Evolutionary conservation across 23 red algal genomes (phyloP), one percentile per base, ranked within the genome.

Genomic region (Agarophyton chilense): DNA sequence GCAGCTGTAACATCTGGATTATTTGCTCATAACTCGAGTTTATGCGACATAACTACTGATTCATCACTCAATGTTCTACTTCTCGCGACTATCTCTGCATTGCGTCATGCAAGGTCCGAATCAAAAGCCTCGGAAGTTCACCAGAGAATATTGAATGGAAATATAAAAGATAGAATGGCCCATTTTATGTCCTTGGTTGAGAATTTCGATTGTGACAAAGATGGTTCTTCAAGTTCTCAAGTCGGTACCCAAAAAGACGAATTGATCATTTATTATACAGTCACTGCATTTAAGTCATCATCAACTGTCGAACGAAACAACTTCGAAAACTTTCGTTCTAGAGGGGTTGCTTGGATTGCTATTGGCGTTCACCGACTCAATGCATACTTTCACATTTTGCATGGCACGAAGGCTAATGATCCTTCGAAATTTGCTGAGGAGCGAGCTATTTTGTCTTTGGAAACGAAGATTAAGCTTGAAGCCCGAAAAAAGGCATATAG

Each of bases 271-370:
- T 14, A 26, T 35, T 35, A 25, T 58, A 25, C 29, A 28, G 55
- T 58, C 22, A 2, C 24, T 2, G 55, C 55, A 11, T 36, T 33
- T 31, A 65, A 65, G 35, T 6, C 16, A 11, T 28, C 19, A 17
- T 58, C 55, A 25, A 25, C 55, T 29, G 7, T 25, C 2, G 60
- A 65, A 65, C 17, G 17, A 14, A 38, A 29, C 33, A 29, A 65
- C 6, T 18, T 12, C 0, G 60, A 65, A 65, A 14, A 65, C 29
- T 18, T 36, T 35, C 60, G 60, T 14, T 36, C 2, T 25, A 57
- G 17, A 22, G 51, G 76, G n/a, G 58, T 31, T 21, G 82, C 82
- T 13, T 86, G 82, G 82, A 72, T 72, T 52, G 41, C 82, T 2
- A 49, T 86, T 19, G 82, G 82, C 34, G 47, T 72, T 52, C 50